Conservation (phyloP, 2,329 filamentous ascomycete genomes). For the Nothomitra cinnamomea region DNA sequence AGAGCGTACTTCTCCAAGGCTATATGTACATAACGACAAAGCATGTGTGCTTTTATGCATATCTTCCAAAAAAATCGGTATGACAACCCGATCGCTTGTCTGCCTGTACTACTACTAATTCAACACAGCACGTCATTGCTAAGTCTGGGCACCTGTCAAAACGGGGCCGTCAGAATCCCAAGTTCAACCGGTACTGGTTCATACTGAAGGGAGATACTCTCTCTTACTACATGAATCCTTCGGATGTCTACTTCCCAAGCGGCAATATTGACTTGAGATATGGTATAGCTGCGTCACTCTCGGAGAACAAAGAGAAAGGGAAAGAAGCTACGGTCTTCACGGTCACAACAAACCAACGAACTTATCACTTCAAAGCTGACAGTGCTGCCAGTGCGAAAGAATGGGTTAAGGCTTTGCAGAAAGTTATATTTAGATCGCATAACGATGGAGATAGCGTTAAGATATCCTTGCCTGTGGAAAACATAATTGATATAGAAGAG, state of each 20-base stretch:
- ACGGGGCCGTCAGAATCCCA: conserved; percentile 71
- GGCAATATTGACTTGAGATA: conserved; percentile 87
- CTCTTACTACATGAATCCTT: conserved; percentile 70
- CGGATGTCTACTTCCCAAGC: conserved; percentile 78
- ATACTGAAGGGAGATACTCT: conserved; percentile 80
- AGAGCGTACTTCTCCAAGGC: conserved; percentile 81
- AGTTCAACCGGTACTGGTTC: conserved; percentile 87
- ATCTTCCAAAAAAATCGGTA: conserved; percentile 83
- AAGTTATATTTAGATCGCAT: conserved; percentile 87
- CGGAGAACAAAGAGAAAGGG: conserved; percentile 46
- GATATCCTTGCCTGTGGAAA: conserved; percentile 75
- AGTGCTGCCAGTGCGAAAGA: conserved; percentile 78
- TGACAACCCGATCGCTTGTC: conserved; percentile 16
- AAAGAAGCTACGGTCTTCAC: conserved; percentile 64
- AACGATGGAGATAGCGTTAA: conserved; percentile 97
- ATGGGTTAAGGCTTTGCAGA: conserved; percentile 88
- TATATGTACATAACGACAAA: conserved; percentile 90
- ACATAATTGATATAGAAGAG: conserved; percentile 84
- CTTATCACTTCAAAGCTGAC: conserved; percentile 78
- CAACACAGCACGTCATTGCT: conserved; percentile 43
- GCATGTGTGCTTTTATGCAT: conserved; percentile 94
- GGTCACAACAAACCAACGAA: conserved; percentile 66
- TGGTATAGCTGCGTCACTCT: conserved; percentile 68
- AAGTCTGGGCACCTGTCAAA: conserved; percentile 86
- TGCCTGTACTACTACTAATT: neutral